These are phyloP conservation scores for Myriosclerotinia curreyana DNA, from an alignment of 2,329 filamentous ascomycete species.

Conservation along the genomic window DNA sequence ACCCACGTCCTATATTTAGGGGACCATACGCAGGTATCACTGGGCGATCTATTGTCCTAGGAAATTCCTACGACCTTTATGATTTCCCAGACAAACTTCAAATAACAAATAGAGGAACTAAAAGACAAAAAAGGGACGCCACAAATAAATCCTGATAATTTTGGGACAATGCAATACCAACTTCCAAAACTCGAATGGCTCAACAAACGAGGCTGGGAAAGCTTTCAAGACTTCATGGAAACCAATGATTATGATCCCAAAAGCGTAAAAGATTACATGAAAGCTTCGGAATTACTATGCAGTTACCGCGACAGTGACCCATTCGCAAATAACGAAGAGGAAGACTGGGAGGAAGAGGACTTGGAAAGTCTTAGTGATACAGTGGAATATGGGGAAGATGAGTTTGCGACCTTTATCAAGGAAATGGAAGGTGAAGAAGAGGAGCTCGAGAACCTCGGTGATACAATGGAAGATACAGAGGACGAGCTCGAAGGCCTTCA, in stretches of 20 bases:
- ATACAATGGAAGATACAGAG: not conserved
- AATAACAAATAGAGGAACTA: too few relatives aligned
- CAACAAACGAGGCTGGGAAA: not conserved
- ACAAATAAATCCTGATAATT: not conserved
- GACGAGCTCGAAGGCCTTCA: not conserved
- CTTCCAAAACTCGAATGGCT: constrained; percentile 6
- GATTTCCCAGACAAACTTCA: too few relatives aligned
- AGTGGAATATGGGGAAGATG: not conserved
- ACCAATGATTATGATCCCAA: not conserved
- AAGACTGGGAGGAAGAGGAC: not conserved
- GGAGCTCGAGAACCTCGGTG: not conserved
- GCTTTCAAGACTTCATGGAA: constrained; percentile 2
- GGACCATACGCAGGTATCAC: too few relatives aligned
- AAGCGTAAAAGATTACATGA: constrained; percentile 5
- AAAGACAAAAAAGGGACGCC: too few relatives aligned
- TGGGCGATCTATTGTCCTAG: too few relatives aligned
- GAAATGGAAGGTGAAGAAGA: too few relatives aligned
- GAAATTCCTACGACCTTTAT: too few relatives aligned
- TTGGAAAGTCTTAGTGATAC: not conserved
- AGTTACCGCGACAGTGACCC: constrained; percentile 1
- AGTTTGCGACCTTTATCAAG: not conserved
- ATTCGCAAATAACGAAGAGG: not conserved
- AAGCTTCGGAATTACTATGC: constrained; percentile 1
- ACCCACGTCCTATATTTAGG: too few relatives aligned
- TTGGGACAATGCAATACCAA: not conserved